Conservation (phyloP, 139 green algal species). For the Chlorella vulgaris region DNA sequence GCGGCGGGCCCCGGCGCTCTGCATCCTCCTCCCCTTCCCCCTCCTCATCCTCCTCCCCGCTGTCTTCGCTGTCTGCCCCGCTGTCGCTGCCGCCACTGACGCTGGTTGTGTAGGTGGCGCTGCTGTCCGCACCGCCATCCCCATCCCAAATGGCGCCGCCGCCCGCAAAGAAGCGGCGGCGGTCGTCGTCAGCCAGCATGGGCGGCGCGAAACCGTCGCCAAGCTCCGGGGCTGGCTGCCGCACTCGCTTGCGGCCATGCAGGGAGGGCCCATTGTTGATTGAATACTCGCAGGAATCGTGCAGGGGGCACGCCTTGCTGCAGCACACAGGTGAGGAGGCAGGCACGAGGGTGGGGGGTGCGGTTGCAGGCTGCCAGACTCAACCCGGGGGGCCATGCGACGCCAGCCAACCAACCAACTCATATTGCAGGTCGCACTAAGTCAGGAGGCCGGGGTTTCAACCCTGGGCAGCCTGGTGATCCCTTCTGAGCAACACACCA, state of each 20-base stretch:
- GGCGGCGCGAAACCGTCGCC: slow-evolving; percentile 14
- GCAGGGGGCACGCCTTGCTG: slow-evolving; percentile 84
- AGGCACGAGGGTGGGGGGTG: not conserved
- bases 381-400: too few relatives aligned
- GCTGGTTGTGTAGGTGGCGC: not conserved
- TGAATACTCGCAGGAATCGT: slow-evolving; percentile 66
- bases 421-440: too few relatives aligned
- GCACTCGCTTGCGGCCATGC: slow-evolving; percentile 35
- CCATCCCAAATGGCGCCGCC: not conserved
- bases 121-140: not conserved
- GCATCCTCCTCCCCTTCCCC: not conserved
- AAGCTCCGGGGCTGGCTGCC: not conserved
- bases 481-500: too few relatives aligned
- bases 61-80: not conserved
- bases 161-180: slow-evolving; percentile 9
- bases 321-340: slow-evolving; percentile 41
- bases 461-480: too few relatives aligned
- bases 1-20: not conserved
- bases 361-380: too few relatives aligned
- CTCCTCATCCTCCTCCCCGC: not conserved
- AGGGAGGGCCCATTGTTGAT: slow-evolving; percentile 44
- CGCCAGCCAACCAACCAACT: too few relatives aligned
- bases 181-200: not conserved
- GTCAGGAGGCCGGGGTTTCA: too few relatives aligned
- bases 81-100: slow-evolving; percentile 21